These are phyloP conservation scores for Diaporthe destruens DNA, from an alignment of 2,329 filamentous ascomycete genomes.

Conservation along the genomic window DNA sequence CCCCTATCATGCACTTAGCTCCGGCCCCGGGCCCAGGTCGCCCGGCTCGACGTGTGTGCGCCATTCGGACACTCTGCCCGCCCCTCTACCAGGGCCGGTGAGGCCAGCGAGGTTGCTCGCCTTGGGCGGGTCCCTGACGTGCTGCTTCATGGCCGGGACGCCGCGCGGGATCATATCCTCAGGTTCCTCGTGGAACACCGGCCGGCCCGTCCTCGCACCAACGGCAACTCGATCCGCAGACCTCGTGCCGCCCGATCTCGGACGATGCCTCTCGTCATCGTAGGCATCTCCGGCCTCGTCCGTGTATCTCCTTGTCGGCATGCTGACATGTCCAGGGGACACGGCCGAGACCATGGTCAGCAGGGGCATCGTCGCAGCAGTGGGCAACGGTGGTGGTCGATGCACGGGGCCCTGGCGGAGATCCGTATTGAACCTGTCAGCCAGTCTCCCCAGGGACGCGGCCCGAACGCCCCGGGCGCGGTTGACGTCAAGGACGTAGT, in stretches of 20 bases:
- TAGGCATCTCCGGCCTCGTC: conserved; percentile 58
- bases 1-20: conserved; percentile 44
- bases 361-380: conserved; percentile 49
- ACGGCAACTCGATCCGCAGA: conserved; percentile 39
- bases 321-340: conserved; percentile 46
- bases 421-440: conserved; percentile 63
- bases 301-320: conserved; percentile 55
- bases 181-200: conserved; percentile 48
- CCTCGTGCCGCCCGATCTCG: conserved; percentile 44
- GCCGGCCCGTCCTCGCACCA: conserved; percentile 44
- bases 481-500: conserved; percentile 60
- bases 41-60: conserved; percentile 61
- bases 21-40: conserved; percentile 53
- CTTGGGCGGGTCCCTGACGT: conserved; percentile 46
- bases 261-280: conserved; percentile 47
- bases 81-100: conserved; percentile 58
- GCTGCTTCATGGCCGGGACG: conserved; percentile 45
- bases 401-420: conserved; percentile 51
- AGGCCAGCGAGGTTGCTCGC: conserved; percentile 63
- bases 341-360: conserved; percentile 53
- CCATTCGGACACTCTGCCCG: conserved; percentile 64
- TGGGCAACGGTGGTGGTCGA: conserved; percentile 46
- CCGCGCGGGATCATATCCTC: conserved; percentile 49
- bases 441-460: conserved; percentile 63
- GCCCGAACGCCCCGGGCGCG: conserved; percentile 57